phyloP scores from a whole-genome alignment of 345 rosid genomes.

The Clarkia xantiana region DNA sequence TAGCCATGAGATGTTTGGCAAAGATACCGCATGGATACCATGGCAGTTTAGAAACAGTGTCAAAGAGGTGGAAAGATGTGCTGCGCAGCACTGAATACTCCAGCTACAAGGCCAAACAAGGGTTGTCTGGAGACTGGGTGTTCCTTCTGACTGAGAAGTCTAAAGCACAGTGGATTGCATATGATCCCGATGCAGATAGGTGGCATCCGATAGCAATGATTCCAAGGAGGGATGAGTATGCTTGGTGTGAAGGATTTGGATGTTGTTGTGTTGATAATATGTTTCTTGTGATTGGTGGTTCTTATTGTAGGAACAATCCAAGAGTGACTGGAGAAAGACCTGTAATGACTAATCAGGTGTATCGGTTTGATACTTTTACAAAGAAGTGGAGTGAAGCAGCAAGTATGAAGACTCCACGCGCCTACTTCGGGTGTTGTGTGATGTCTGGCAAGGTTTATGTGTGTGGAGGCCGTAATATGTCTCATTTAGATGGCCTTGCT shows the following conservation, averaged over 20 bases:
- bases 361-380: slow-evolving; percentile 56
- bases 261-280: slow-evolving; percentile 51
- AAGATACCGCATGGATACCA: slow-evolving; percentile 65
- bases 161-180: slow-evolving; percentile 61
- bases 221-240: too few species aligned
- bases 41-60: slow-evolving; percentile 48
- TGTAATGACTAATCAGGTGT: slow-evolving; percentile 36
- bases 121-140: slow-evolving; percentile 66
- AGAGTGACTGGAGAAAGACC: slow-evolving; percentile 31
- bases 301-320: slow-evolving; percentile 29
- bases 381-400: slow-evolving; percentile 46
- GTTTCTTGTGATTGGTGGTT: slow-evolving; percentile 66
- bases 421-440: too few species aligned
- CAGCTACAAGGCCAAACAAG: slow-evolving; percentile 34
- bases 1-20: slow-evolving; percentile 59
- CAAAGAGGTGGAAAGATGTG: slow-evolving; percentile 62
- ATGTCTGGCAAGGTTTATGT: too few species aligned
- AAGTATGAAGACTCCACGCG: too few species aligned
- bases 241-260: slow-evolving; percentile 47
- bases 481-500: too few species aligned
- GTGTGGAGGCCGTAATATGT: too few species aligned
- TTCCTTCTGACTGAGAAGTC: slow-evolving; percentile 60
- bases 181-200: slow-evolving; percentile 63
- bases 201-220: slow-evolving; percentile 68
- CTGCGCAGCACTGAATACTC: too few species aligned